Base-by-base conservation (phyloP, 345 rosid species). In the Camelina neglecta region DNA sequence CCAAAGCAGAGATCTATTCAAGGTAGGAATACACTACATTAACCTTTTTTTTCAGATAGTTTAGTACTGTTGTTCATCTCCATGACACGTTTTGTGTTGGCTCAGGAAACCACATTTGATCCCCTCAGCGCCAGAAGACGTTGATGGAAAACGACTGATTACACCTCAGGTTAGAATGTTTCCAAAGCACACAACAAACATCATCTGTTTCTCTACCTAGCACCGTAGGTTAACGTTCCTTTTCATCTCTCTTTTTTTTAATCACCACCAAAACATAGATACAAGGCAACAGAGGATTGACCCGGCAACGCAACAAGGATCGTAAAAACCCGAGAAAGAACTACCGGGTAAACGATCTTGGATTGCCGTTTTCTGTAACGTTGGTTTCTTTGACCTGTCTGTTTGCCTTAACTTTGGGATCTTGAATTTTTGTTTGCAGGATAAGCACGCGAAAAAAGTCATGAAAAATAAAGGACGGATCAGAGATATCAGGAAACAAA, bases 301-400 rank as follows among this genome's bases (percentile, higher is more conserved):
- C 95, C 6, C 90, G 90, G 33, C 60, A 70, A 3, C 88, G 91
- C 48, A 87, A 84, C 83, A 94, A 82, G 84, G 75, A 75, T 8
- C 42, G 4, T 4, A 94, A 94, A 73, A 90, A 90, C 74, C 98
- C 97, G 6, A 85, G 98, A 77, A 90, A 87, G 89, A 93, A 91
- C 39, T 85, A 89, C 84, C 66, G 91, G 92, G 96, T 86, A 85
- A 24, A 4, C 12, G 12, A 12, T 70, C 41, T 50, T 20, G 24
- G 23, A 60, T 53, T 51, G 42, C 31, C 18, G 29, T 38, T 67
- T 47, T 56, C 72, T 67, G 60, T 54, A 20, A 7, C 26, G 39
- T 49, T 55, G 5, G 36, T 59, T n/a, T 60, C 12, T 47, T 1
- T 50, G 31, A 13, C 26, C 18, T 39, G 58, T 45, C 53, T 48